These are phyloP conservation scores for Skeletonema grethae DNA, from an alignment of 108 stramenopile genomes.

Conservation along the genomic window DNA sequence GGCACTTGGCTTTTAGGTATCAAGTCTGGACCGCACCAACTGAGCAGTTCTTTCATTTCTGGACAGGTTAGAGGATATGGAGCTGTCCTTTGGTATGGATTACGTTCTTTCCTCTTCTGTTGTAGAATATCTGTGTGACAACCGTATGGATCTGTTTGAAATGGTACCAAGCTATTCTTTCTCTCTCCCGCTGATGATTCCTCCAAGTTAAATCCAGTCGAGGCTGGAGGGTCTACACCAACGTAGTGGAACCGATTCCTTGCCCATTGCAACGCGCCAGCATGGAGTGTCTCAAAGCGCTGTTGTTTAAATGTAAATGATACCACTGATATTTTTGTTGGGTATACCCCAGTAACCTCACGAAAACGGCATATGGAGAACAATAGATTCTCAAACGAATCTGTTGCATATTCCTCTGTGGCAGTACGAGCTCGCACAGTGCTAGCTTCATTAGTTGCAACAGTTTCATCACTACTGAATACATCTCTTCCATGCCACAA, in stretches of 20 bases:
- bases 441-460: not conserved
- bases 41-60: conserved; percentile 81
- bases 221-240: conserved; percentile 85
- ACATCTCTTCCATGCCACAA: conserved; percentile 69
- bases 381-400: conserved; percentile 96
- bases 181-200: conserved; percentile 68
- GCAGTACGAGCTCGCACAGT: conserved; percentile 79
- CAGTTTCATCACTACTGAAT: not conserved
- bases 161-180: conserved; percentile 79
- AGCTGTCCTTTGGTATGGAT: conserved; percentile 88
- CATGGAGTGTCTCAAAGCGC: conserved; percentile 88
- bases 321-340: conserved; percentile 86
- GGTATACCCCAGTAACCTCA: conserved; percentile 93
- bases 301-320: conserved; percentile 93
- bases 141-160: conserved; percentile 93
- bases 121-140: conserved; percentile 78
- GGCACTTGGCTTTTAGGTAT: conserved; percentile 64
- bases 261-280: conserved; percentile 87
- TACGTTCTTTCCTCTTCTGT: conserved; percentile 83
- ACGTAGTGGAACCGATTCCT: conserved; percentile 72
- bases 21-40: conserved; percentile 85
- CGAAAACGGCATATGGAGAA: conserved; percentile 96
- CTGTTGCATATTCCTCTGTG: conserved; percentile 95
- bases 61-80: conserved; percentile 92
- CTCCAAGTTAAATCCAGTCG: conserved; percentile 78